These are phyloP conservation scores for Hanseniaspora sp. DNA, from an alignment of 1,139 yeast species.

Conservation along the genomic window DNA sequence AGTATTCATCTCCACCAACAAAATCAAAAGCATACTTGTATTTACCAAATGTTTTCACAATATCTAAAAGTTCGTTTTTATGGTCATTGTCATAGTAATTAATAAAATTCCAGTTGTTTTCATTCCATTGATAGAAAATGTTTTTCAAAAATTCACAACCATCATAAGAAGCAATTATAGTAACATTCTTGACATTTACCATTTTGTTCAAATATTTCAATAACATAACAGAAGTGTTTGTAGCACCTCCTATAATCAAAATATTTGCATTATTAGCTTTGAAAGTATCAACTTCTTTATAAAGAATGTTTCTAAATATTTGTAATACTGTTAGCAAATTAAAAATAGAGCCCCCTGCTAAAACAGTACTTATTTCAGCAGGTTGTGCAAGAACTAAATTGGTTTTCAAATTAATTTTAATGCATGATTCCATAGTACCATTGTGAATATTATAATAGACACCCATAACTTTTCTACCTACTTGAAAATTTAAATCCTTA, in stretches of 20 bases:
- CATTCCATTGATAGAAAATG: constrained; percentile 17
- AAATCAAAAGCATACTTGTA: constrained; percentile 40
- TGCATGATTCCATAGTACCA: constrained; percentile 30
- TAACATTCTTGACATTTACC: constrained; percentile 17
- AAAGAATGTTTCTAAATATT: constrained; percentile 12
- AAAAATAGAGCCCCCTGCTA: constrained; percentile 45
- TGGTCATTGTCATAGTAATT: constrained; percentile 17
- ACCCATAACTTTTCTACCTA: constrained; percentile 62
- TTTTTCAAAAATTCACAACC: constrained; percentile 6
- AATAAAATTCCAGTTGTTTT: constrained; percentile 16
- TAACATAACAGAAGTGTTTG: constrained; percentile 25
- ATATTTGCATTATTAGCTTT: constrained; percentile 27
- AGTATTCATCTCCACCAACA: constrained; percentile 37
- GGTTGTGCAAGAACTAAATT: constrained; percentile 41
- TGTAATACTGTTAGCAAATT: constrained; percentile 20
- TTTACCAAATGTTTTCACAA: constrained; percentile 23
- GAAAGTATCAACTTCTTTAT: constrained; percentile 10
- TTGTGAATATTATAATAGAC: constrained; percentile 33
- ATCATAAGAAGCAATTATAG: constrained; percentile 10
- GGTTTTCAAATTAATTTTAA: constrained; percentile 7
- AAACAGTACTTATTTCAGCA: constrained; percentile 35
- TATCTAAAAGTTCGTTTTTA: constrained; percentile 16
- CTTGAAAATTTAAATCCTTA: constrained; percentile 30
- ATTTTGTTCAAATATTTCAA: constrained; percentile 16
- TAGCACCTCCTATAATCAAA: constrained; percentile 60